Evolutionary conservation across 805 yeast genomes (phyloP), one percentile per base, ranked within the genome.

Genomic region (Babjeviella inositovora): DNA sequence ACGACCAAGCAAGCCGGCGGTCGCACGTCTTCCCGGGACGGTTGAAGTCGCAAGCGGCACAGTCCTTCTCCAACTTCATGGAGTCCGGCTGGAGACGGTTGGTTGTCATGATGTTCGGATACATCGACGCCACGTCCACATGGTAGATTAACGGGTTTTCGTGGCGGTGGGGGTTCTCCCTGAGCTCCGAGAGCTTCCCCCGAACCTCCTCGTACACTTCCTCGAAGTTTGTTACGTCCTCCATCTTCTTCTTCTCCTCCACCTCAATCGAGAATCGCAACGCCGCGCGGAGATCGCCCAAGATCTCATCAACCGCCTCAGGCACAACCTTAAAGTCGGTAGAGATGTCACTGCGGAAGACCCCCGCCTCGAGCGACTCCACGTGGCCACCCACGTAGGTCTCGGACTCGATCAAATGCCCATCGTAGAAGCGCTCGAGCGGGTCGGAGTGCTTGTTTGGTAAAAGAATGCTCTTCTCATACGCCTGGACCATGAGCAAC

Each of bases 321-420:
- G 93, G 71, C 38, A 84, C 94, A 18, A 92, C 57, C 15, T 61
- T 64, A 50, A 92, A 90, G 19, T 75, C 66, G 22, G 62, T 66
- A 3, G 71, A 63, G 16, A 90, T 57, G 41, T 90, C 99, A 23
- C 92, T 75, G 35, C 99, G 56, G 41, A 92, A 90, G 1, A 90
- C 98, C 26, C 99, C 99, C 7, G 98, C 95, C 45, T 92, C 98
- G 26, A 92, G 51, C 6, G 95, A 80, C 47, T 92, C 97, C 12
- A 90, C 99, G 37, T 90, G 98, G 2, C 99, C 99, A 28, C 99
- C 99, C 14, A 90, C 97, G 42, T 90, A 90, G 0, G 99, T 90
- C 47, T 90, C 99, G 2, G 93, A 74, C 39, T 87, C 96, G 19
- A 90, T 46, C 25, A 90, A 48, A 49, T 90, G 98, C 3, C 97